Base-by-base conservation (phyloP, 129 eudicot species). In the Ambrosia trifida region DNA sequence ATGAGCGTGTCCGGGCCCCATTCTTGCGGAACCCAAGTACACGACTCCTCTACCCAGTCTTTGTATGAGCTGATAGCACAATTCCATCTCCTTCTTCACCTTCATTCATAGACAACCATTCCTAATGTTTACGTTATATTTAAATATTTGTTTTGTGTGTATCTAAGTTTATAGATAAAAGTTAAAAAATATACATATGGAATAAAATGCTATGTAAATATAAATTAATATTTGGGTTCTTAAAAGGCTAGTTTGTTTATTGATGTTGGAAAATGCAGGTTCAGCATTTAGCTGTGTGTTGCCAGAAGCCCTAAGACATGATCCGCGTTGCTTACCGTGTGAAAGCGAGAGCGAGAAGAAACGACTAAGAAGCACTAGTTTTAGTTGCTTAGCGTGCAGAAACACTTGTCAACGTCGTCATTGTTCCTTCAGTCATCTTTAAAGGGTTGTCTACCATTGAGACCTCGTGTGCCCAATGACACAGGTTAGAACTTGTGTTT, bases 21-120 rank as follows among this genome's bases (percentile, higher is more conserved):
- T 77, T 70, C 97, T 83, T 63, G 99, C 73, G 18, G 99, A 95
- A 62, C 99, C 99, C 81, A 95, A 73, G 80, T 95, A 95, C 65
- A 90, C 93, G 51, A 88, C 95, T 32, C 99, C 99, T 68, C 96
- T 86, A 20, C 99, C 97, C 44, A 90, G 91, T 58, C 86, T 84
- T 57, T 68, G 88, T 77, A 95, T 95, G 44, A 95, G 95, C 51
- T 88, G 79, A 69, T 95, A 95, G 87, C 99, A 95, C 70, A 70
- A 82, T 50, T 90, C 85, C 32, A 95, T 90, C 80, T 95, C 99
- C 50, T 88, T 88, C 76, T 87, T 95, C 66, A 95, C 95, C 99
- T 95, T 65, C 40, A 73, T 41, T 5, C 46, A 64, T 19, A 46
- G 20, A 46, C 61, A 68, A 30, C 40, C 12, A 74, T 4, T 7